Conservation (phyloP, 1,284 basidiomycete species). For the Termitomyces sp. region DNA sequence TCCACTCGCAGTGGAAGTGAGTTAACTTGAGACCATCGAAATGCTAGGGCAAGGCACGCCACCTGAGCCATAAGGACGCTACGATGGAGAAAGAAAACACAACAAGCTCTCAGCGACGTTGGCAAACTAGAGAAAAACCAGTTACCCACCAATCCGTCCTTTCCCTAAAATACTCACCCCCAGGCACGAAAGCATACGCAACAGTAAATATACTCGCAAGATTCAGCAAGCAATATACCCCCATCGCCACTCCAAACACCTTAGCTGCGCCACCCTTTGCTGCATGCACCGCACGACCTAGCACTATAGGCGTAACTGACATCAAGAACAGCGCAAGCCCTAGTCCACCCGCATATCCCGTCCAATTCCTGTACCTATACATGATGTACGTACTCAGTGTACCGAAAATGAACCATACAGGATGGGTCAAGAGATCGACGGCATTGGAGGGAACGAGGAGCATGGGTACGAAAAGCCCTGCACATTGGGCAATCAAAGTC, state of each 20-base stretch:
- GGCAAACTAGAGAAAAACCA: background rate
- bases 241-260: slow-evolving; percentile 53
- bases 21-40: slow-evolving; percentile 29
- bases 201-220: slow-evolving; percentile 79
- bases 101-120: background rate
- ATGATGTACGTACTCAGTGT: slow-evolving; percentile 50
- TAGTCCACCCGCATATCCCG: slow-evolving; percentile 70
- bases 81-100: slow-evolving; percentile 4
- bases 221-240: slow-evolving; percentile 62
- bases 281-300: slow-evolving; percentile 37
- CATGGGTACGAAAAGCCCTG: slow-evolving; percentile 49
- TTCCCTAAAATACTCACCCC: slow-evolving; percentile 76
- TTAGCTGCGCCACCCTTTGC: slow-evolving; percentile 34
- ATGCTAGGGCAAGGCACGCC: slow-evolving; percentile 42
- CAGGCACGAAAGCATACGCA: slow-evolving; percentile 93
- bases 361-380: slow-evolving; percentile 66
- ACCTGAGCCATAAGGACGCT: slow-evolving; percentile 54
- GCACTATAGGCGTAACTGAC: slow-evolving; percentile 55
- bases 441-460: slow-evolving; percentile 21
- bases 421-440: slow-evolving; percentile 32
- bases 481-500: slow-evolving; percentile 61
- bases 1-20: background rate
- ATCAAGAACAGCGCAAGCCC: slow-evolving; percentile 65
- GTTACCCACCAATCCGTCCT: slow-evolving; percentile 65
- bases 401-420: slow-evolving; percentile 49